phyloP scores from a whole-genome alignment of 2,329 filamentous ascomycete genomes.

The Stachybotrys chlorohalonatus region DNA sequence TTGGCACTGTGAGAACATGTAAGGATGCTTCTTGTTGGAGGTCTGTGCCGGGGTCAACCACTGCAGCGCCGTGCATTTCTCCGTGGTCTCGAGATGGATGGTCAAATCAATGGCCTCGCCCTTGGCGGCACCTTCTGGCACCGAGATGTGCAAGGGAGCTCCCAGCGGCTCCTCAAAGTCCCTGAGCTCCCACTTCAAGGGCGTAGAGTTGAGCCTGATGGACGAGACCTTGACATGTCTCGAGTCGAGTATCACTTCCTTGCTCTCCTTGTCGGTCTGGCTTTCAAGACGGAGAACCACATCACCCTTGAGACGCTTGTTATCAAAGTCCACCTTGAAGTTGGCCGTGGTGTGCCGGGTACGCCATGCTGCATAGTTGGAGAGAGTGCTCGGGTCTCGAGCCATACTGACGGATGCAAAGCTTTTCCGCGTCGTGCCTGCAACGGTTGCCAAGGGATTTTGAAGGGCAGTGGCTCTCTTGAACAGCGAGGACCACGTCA shows the following conservation, averaged over 20 bases:
- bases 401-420: conserved; percentile 22
- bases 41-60: conserved; percentile 94
- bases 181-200: conserved; percentile 60
- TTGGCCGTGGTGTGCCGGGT: conserved; percentile 77
- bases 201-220: conserved; percentile 59
- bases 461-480: conserved; percentile 12
- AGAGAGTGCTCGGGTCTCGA: conserved; percentile 81
- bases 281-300: conserved; percentile 71
- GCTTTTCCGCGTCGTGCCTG: conserved; percentile 9
- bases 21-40: conserved; percentile 89
- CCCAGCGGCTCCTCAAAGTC: conserved; percentile 66
- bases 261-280: conserved; percentile 61
- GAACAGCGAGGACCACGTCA: conserved; percentile 17
- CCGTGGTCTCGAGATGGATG: conserved; percentile 72
- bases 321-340: conserved; percentile 75
- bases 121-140: conserved; percentile 45
- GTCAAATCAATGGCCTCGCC: conserved; percentile 45
- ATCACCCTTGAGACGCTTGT: conserved; percentile 66
- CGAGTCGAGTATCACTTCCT: conserved; percentile 81
- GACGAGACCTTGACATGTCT: conserved; percentile 66
- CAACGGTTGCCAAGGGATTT: neutral
- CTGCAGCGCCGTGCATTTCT: conserved; percentile 83
- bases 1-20: conserved; percentile 98
- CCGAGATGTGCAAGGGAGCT: conserved; percentile 56
- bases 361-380: conserved; percentile 83